Percentiles rank a stretch among this genome's conserved stretches.
These are phyloP conservation scores for Penicillium pulvis DNA, from an alignment of 495 filamentous ascomycete genomes.

Conservation along the genomic window DNA sequence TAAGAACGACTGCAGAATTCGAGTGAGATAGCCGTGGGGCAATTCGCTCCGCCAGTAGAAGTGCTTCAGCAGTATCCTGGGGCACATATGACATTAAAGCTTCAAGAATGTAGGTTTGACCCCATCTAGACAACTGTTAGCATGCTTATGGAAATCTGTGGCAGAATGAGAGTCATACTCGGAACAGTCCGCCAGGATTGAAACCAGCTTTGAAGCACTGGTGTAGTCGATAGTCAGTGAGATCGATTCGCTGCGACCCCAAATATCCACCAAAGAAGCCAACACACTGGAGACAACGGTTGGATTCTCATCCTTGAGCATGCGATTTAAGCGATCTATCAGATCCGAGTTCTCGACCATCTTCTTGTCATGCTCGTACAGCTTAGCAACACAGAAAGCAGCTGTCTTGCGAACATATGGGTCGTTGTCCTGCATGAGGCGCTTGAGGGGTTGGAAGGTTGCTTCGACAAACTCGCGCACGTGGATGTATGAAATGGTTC, in stretches of 20 bases:
- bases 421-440: slow-evolving; percentile 81
- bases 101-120: slow-evolving; percentile 98
- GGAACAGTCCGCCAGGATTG: slow-evolving; percentile 94
- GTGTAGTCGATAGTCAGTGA: slow-evolving; percentile 97
- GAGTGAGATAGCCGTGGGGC: slow-evolving; percentile 91
- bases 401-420: slow-evolving; percentile 98
- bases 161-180: slow-evolving; percentile 64
- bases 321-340: slow-evolving; percentile 86
- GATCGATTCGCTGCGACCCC: slow-evolving; percentile 96
- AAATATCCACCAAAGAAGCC: slow-evolving; percentile 94
- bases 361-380: slow-evolving; percentile 92
- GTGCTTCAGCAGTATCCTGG: slow-evolving; percentile 83
- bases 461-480: slow-evolving; percentile 95
- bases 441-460: slow-evolving; percentile 80
- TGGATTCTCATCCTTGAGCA: slow-evolving; percentile 93
- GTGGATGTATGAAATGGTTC: slow-evolving; percentile 97
- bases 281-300: slow-evolving; percentile 95
- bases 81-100: slow-evolving; percentile 98
- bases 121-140: slow-evolving; percentile 72
- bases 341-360: slow-evolving; percentile 89
- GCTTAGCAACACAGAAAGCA: slow-evolving; percentile 93
- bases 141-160: neutral
- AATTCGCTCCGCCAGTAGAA: slow-evolving; percentile 89
- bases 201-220: slow-evolving; percentile 96
- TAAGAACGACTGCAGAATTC: slow-evolving; percentile 95